phyloP scores from a whole-genome alignment of 495 filamentous ascomycete genomes.

The Diplogelasinospora grovesii region DNA sequence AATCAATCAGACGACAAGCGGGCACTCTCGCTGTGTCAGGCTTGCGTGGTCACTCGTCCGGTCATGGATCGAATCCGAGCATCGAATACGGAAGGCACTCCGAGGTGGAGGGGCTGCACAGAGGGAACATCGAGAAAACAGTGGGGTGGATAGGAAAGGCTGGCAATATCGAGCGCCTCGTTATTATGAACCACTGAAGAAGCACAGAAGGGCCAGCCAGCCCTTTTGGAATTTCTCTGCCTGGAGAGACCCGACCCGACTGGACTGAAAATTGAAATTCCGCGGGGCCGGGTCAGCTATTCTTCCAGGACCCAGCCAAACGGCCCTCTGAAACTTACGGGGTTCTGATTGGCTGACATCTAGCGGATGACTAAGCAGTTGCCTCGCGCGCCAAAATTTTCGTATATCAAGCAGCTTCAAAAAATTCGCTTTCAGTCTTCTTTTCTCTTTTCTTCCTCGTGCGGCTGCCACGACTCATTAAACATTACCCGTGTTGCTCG shows the following conservation, averaged over 20 bases:
- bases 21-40: conserved; percentile 7
- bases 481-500: conserved; percentile 44
- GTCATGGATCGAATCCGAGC: conserved; percentile 8
- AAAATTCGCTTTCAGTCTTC: conserved; percentile 20
- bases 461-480: conserved; percentile 33
- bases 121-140: too few relatives aligned
- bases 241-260: too few relatives aligned
- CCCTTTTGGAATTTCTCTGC: too few relatives aligned
- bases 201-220: too few relatives aligned
- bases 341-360: conserved; percentile 4
- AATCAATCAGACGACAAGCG: conserved; percentile 12
- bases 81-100: conserved; percentile 25
- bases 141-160: conserved; percentile 10
- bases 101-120: conserved; percentile 5
- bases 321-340: neutral
- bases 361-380: conserved; percentile 9
- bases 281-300: conserved; percentile 7
- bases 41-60: conserved; percentile 9
- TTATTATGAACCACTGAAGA: too few relatives aligned
- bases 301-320: conserved; percentile 1
- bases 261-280: too few relatives aligned
- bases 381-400: conserved; percentile 7
- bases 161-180: conserved; percentile 7
- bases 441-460: conserved; percentile 25
- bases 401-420: conserved; percentile 8